phyloP scores from a whole-genome alignment of 2,329 filamentous ascomycete species.

The Xylariaceae sp. region DNA sequence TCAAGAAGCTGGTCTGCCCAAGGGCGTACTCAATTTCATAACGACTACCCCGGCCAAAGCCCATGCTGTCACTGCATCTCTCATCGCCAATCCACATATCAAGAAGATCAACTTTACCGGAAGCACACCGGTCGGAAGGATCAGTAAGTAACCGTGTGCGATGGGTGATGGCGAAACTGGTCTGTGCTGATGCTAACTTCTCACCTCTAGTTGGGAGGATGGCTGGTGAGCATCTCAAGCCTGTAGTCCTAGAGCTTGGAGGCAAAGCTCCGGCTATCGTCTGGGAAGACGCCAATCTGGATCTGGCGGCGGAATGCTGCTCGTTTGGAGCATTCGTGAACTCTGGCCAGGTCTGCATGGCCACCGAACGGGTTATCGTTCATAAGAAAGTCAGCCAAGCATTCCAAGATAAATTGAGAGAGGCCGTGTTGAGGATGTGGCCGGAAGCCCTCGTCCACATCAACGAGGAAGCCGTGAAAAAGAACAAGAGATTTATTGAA shows the following conservation, averaged over 20 bases:
- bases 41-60: conserved; percentile 54
- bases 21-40: conserved; percentile 59
- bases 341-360: conserved; percentile 64
- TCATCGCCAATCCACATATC: conserved; percentile 56
- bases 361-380: conserved; percentile 62
- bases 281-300: conserved; percentile 60
- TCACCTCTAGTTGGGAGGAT: conserved; percentile 43
- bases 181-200: background rate
- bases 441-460: conserved; percentile 30
- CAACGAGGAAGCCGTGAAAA: conserved; percentile 26
- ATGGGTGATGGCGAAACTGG: background rate
- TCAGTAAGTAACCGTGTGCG: conserved; percentile 33
- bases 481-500: conserved; percentile 39
- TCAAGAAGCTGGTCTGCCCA: conserved; percentile 59
- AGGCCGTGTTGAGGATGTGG: conserved; percentile 24
- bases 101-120: conserved; percentile 69
- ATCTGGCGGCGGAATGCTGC: conserved; percentile 54
- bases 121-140: conserved; percentile 57
- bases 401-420: conserved; percentile 40
- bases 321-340: conserved; percentile 57
- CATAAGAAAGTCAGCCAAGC: conserved; percentile 47
- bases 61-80: conserved; percentile 50
- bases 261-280: conserved; percentile 64
- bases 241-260: conserved; percentile 62
- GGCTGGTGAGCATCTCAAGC: conserved; percentile 62